Evolutionary conservation across 208 protist species (phyloP).

Genomic region (Leishmania guyanensis): DNA sequence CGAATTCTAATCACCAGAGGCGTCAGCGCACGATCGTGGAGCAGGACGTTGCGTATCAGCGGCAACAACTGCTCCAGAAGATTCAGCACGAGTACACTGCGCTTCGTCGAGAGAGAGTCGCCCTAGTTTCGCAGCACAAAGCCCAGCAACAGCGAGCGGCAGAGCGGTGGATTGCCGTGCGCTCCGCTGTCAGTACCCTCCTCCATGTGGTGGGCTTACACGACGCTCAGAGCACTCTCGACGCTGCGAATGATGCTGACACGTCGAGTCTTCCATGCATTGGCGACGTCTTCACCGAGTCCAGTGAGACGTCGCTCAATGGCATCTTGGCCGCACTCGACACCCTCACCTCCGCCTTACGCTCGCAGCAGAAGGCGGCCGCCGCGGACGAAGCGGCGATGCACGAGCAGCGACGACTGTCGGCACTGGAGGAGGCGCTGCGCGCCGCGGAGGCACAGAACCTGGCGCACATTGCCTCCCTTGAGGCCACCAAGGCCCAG

Average conservation of each 20-base stretch:
- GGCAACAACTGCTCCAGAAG: not conserved
- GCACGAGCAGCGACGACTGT: not conserved
- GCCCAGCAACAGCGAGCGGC: not conserved
- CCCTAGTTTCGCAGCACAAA: not conserved
- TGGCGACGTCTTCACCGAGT: not conserved
- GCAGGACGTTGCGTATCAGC: not conserved
- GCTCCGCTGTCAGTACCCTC: not conserved
- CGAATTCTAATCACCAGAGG: no score
- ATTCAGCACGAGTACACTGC: not conserved
- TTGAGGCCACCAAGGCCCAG: slow-evolving; percentile 16
- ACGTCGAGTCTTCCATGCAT: not conserved
- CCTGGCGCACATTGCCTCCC: not conserved
- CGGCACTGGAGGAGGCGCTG: slow-evolving; percentile 16
- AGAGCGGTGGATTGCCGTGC: slow-evolving; percentile 15
- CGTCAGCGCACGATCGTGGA: not conserved
- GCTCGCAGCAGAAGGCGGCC: not conserved
- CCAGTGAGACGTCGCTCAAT: not conserved
- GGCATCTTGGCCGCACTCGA: not conserved
- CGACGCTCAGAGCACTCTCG: not conserved
- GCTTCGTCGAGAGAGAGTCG: slow-evolving; percentile 7
- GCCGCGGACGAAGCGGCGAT: not conserved
- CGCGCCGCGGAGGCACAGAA: slow-evolving; percentile 9
- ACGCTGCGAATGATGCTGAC: not conserved
- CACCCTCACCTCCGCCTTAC: not conserved
- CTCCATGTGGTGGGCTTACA: not conserved